These are phyloP conservation scores for Clarireedia homoeocarpa DNA, from an alignment of 2,329 filamentous ascomycete species.

Conservation along the genomic window DNA sequence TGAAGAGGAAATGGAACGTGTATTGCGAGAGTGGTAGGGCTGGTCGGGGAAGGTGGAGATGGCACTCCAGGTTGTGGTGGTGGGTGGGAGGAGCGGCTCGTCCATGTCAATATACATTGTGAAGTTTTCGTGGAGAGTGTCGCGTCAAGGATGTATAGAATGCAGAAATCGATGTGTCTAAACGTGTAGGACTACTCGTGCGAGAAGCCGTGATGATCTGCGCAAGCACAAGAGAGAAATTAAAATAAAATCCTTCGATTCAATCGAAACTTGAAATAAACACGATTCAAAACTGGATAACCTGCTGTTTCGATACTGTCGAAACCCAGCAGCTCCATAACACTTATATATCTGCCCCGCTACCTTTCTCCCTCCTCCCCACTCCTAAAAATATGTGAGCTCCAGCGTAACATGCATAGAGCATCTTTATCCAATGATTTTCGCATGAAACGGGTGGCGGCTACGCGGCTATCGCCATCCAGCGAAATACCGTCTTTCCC, in stretches of 20 bases:
- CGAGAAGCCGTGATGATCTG: background rate
- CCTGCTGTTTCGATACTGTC: background rate
- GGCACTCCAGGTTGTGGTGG: background rate
- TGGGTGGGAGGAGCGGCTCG: constrained; percentile 2
- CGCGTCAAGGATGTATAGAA: background rate
- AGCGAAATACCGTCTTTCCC: too few relatives aligned
- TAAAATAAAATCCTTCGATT: background rate
- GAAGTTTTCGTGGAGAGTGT: background rate
- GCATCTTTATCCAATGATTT: background rate
- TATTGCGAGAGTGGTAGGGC: background rate
- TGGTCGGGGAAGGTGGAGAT: background rate
- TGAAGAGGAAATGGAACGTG: background rate
- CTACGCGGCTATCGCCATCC: background rate
- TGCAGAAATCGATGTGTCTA: background rate
- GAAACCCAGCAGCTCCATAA: background rate
- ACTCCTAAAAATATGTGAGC: background rate
- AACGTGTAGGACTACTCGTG: background rate
- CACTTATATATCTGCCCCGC: background rate
- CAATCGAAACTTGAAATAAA: background rate
- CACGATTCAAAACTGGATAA: background rate
- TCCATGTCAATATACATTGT: constrained; percentile 3
- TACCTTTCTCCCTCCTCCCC: background rate
- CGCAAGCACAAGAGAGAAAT: background rate
- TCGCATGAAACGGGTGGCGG: background rate
- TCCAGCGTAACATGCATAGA: background rate